phyloP scores from a whole-genome alignment of 1,139 yeast species.

The Magnusiomyces suaveolens region DNA sequence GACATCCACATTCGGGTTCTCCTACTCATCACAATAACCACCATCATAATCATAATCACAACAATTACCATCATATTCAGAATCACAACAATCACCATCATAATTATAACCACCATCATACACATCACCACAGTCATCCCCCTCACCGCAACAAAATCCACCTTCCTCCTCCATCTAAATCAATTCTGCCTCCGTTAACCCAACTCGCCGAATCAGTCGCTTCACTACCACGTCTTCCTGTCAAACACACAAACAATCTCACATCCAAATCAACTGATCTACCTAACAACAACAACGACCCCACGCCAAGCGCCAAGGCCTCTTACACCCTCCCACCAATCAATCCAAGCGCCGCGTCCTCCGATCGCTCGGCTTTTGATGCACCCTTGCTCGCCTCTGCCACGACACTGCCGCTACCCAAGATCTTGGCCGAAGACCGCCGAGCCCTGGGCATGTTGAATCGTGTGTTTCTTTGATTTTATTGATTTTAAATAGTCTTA shows the following conservation, averaged over 20 bases:
- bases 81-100: constrained; percentile 1
- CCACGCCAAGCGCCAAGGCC: background rate
- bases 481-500: background rate
- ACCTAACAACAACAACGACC: background rate
- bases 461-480: constrained; percentile 5
- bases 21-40: background rate
- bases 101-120: constrained; percentile 1
- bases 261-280: background rate
- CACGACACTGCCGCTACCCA: background rate
- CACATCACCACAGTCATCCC: background rate
- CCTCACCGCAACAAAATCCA: background rate
- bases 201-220: background rate
- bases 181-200: background rate
- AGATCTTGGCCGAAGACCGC: constrained; percentile 8
- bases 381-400: background rate
- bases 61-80: background rate
- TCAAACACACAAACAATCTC: background rate
- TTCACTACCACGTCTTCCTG: background rate
- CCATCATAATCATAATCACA: background rate
- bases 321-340: background rate
- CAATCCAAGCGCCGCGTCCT: background rate
- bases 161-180: background rate
- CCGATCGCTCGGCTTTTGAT: background rate
- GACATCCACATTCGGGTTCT: too few species aligned
- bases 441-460: constrained; percentile 9